Evolutionary conservation across 495 filamentous ascomycete species (phyloP).

Genomic region (Hypoxylon lienhwacheense): DNA sequence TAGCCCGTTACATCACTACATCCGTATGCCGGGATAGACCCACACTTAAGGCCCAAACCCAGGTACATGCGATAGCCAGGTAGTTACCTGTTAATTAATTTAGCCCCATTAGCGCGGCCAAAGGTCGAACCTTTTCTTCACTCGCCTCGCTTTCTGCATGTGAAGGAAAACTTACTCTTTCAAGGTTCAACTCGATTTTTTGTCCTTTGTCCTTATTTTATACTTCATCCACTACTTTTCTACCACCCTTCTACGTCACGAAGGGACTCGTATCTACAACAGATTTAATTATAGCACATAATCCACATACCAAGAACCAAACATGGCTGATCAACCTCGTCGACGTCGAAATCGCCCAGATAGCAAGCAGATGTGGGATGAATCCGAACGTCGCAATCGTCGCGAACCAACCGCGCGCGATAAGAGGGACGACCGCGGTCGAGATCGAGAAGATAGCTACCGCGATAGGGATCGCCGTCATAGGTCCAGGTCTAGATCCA

Average conservation of each 20-base stretch:
- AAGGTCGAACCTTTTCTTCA: too few relatives aligned
- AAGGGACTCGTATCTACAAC: not conserved
- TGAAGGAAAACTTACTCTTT: too few relatives aligned
- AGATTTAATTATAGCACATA: not conserved
- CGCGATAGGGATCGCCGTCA: constrained; percentile 34
- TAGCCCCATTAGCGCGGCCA: too few relatives aligned
- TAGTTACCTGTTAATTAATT: too few relatives aligned
- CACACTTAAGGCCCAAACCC: too few relatives aligned
- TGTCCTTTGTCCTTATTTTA: too few relatives aligned
- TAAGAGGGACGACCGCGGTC: constrained; percentile 40
- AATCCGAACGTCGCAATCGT: constrained; percentile 39
- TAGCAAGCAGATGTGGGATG: constrained; percentile 50
- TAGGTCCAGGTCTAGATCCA: constrained; percentile 44
- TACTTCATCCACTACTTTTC: too few relatives aligned
- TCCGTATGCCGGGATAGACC: too few relatives aligned
- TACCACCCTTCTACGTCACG: not conserved
- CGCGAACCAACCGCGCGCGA: constrained; percentile 37
- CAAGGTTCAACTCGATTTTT: too few relatives aligned
- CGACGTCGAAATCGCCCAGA: constrained; percentile 43
- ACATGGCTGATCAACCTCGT: constrained; percentile 36
- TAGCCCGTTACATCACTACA: too few relatives aligned
- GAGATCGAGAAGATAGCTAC: constrained; percentile 36
- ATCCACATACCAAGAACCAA: not conserved
- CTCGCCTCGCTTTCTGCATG: too few relatives aligned
- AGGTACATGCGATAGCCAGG: too few relatives aligned